These are phyloP conservation scores for Colletotrichum sp. DNA, from an alignment of 2,329 filamentous ascomycete species.

Conservation along the genomic window DNA sequence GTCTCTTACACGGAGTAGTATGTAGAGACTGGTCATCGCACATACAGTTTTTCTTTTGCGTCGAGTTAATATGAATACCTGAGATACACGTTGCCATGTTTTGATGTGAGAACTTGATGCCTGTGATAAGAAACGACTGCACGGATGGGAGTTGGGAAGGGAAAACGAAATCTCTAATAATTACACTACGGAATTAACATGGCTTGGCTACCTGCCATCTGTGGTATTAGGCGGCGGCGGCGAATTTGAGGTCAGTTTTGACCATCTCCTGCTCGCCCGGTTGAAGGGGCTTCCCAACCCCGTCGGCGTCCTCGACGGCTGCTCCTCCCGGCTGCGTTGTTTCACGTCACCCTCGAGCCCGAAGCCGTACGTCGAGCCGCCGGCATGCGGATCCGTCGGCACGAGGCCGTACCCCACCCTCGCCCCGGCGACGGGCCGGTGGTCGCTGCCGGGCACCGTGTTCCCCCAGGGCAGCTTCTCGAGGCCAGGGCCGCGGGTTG, in stretches of 20 bases:
- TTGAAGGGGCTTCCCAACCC: slow-evolving; percentile 8
- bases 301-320: slow-evolving; percentile 1
- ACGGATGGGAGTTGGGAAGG: neutral
- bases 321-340: neutral
- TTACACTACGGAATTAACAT: neutral
- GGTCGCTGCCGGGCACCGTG: slow-evolving; percentile 1
- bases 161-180: neutral
- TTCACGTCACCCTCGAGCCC: slow-evolving; percentile 34
- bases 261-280: slow-evolving; percentile 10
- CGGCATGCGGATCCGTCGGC: slow-evolving; percentile 22
- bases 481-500: slow-evolving; percentile 39
- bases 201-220: neutral
- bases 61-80: neutral
- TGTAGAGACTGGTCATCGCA: neutral
- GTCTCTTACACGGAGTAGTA: neutral
- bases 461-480: slow-evolving; percentile 34
- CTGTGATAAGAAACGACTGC: neutral
- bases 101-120: neutral
- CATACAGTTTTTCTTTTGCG: neutral
- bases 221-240: neutral
- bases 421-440: slow-evolving; percentile 9
- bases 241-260: neutral
- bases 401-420: slow-evolving; percentile 23
- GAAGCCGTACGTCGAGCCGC: slow-evolving; percentile 30
- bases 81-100: neutral